Evolutionary conservation across 768 basidiomycete genomes (phyloP), one percentile per base, ranked within the genome.

Genomic region (Russula virescens): DNA sequence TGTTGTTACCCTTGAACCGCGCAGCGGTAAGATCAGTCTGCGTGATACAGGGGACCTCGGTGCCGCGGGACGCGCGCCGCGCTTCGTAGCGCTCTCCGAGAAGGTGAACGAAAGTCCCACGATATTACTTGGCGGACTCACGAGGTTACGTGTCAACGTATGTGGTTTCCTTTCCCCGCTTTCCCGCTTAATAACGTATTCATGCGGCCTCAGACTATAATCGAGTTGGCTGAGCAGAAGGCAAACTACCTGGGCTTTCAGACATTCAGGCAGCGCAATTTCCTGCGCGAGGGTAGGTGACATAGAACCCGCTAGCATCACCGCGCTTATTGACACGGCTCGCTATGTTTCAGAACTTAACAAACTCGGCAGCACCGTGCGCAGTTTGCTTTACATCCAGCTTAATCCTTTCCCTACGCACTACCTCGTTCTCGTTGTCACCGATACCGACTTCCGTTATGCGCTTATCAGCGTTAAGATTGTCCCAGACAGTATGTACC

Each of bases 161-260:
- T 67, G 87, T 73, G 18, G 53, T 21, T 23, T 38, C 47, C 4
- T 31, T 31, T 31, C 31, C n/a, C 31, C 31, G 8, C 58, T 49
- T 35, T 43, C 21, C 21, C 10, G 31, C 34, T 34, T 58, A 16
- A 38, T 47, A 18, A 4, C 19, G 3, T 9, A 6, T 40, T 34
- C 28, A 45, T 2, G 28, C 8, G 7, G 21, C 14, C 16, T n/a
- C 66, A 95, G 94, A 91, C 91, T 6, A 91, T 94, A 63, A 79
- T 83, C 47, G 90, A 93, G 59, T 79, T 88, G 18, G 83, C 87
- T 11, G 91, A 94, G 71, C 88, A 90, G 72, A 94, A 92, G 69
- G 89, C 88, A n/a, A 83, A 78, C 64, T 88, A 91, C 68, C 81
- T 95, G 11, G 94, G 94, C n/a, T 74, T 94, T 46, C 84, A 85